phyloP scores from a whole-genome alignment of 306 rosid genomes.

The Comarum palustre region DNA sequence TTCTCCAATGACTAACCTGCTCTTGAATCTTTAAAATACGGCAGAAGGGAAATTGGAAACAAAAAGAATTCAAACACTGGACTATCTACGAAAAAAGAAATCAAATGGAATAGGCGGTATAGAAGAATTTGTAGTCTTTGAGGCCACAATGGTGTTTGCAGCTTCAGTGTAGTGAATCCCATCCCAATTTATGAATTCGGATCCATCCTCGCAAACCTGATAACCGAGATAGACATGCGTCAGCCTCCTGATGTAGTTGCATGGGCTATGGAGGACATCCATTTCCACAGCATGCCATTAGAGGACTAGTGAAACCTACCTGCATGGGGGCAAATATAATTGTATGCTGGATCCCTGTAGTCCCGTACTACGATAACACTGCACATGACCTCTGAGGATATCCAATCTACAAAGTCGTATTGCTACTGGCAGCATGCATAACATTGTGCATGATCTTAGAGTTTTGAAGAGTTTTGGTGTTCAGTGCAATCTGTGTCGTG shows the following conservation, averaged over 20 bases:
- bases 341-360: not conserved
- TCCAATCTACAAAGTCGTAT: too few relatives aligned
- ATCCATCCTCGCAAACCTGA: constrained; percentile 61
- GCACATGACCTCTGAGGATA: too few relatives aligned
- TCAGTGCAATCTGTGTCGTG: too few relatives aligned
- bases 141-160: constrained; percentile 62
- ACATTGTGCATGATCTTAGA: too few relatives aligned
- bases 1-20: too few relatives aligned
- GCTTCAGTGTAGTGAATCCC: constrained; percentile 76
- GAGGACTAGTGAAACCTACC: constrained; percentile 74
- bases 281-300: constrained; percentile 80
- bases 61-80: not conserved
- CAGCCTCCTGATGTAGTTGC: constrained; percentile 58
- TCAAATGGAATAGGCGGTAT: constrained; percentile 60
- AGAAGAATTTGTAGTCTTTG: constrained; percentile 53
- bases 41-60: not conserved
- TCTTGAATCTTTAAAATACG: too few relatives aligned
- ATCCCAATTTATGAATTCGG: constrained; percentile 68
- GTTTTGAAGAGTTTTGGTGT: too few relatives aligned
- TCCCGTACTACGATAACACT: too few relatives aligned
- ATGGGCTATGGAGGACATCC: constrained; percentile 98
- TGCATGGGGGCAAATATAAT: not conserved
- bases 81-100: constrained; percentile 60
- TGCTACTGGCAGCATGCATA: too few relatives aligned
- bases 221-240: constrained; percentile 76